Evolutionary conservation across 176 grass and related monocot genomes (phyloP).

Genomic region (Musa itinerans): DNA sequence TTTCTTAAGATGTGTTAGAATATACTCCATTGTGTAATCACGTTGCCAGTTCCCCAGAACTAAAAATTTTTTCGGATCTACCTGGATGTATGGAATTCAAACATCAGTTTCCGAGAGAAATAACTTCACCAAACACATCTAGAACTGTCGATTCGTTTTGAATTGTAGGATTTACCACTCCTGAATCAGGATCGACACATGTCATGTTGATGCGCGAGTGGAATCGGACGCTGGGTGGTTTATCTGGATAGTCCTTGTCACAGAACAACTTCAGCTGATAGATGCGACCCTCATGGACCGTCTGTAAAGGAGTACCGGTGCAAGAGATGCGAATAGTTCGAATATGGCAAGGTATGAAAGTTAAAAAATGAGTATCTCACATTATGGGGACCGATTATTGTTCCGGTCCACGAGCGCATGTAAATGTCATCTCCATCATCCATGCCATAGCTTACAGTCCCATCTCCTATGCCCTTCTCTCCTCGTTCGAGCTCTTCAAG

Average conservation of each 20-base stretch:
- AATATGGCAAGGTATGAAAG: neutral
- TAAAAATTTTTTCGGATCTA: conserved; percentile 6
- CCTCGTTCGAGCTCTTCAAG: conserved; percentile 1
- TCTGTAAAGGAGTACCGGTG: neutral
- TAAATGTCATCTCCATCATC: conserved; percentile 1
- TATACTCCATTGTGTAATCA: conserved; percentile 10
- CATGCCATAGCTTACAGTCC: too few relatives aligned
- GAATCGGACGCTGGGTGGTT: conserved; percentile 16
- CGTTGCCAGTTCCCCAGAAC: conserved; percentile 5
- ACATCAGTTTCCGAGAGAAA: neutral
- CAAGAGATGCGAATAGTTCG: neutral
- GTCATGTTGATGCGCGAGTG: conserved; percentile 2
- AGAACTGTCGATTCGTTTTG: too few relatives aligned
- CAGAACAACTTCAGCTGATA: conserved; percentile 20
- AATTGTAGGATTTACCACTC: conserved; percentile 1
- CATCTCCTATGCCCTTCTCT: neutral
- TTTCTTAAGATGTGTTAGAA: neutral
- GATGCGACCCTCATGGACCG: conserved; percentile 12
- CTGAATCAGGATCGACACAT: conserved; percentile 2
- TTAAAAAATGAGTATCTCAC: neutral
- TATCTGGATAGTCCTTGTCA: conserved; percentile 14
- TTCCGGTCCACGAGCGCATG: neutral
- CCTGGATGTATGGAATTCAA: neutral
- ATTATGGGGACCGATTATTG: conserved; percentile 13
- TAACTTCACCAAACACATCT: too few relatives aligned